Conservation (phyloP, 805 yeast genomes). For the Candida suzukii region DNA sequence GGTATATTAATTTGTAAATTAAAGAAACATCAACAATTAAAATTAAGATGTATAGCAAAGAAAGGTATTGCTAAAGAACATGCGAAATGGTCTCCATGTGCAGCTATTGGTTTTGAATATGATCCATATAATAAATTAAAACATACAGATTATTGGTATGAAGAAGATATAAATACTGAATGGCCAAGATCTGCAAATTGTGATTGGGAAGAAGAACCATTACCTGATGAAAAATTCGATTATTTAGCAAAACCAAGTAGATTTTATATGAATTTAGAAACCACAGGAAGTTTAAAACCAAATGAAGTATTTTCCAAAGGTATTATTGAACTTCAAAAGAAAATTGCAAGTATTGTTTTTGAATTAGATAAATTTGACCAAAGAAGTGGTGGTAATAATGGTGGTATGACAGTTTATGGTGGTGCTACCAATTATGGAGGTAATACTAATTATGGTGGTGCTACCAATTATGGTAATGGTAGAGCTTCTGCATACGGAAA, state of each 20-base stretch:
- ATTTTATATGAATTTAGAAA: conserved; percentile 86
- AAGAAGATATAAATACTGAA: conserved; percentile 77
- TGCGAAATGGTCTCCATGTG: conserved; percentile 96
- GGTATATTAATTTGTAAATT: conserved; percentile 92
- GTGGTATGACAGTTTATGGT: conserved; percentile 35
- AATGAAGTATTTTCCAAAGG: conserved; percentile 85
- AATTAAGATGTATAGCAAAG: conserved; percentile 88
- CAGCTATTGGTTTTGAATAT: conserved; percentile 94
- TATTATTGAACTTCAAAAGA: conserved; percentile 77
- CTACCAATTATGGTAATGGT: conserved; percentile 18
- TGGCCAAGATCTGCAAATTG: conserved; percentile 91
- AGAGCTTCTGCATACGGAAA: conserved; percentile 8
- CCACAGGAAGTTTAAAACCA: conserved; percentile 84
- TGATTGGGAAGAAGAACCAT: conserved; percentile 95
- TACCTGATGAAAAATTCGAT: conserved; percentile 80
- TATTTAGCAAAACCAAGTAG: conserved; percentile 73
- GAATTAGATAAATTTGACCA: conserved; percentile 47
- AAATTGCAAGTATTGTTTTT: conserved; percentile 80
- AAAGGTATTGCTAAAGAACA: conserved; percentile 97
- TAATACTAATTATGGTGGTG: conserved; percentile 21
- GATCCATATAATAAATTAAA: conserved; percentile 98
- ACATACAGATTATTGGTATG: conserved; percentile 97
- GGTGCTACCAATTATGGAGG: conserved; percentile 19
- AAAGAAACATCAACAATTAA: conserved; percentile 86
- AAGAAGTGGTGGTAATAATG: conserved; percentile 7